Evolutionary conservation across 257 asterid species (phyloP).

Genomic region (Haberlea rhodopensis): DNA sequence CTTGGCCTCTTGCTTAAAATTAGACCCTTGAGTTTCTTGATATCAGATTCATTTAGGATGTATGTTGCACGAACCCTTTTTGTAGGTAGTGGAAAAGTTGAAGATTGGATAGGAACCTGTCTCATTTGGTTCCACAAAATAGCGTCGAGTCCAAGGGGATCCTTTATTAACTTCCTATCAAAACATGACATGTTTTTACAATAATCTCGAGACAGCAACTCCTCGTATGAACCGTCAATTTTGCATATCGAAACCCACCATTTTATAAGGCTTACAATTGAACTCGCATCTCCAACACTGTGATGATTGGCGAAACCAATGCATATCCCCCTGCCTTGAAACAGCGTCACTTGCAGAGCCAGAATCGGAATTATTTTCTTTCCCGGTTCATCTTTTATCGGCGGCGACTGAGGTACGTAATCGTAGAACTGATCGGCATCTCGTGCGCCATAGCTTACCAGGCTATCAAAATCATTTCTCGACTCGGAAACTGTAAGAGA

Average conservation of each 20-base stretch:
- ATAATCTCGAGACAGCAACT: not conserved
- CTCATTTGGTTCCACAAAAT: not conserved
- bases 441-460: conserved; percentile 32
- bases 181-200: conserved; percentile 14
- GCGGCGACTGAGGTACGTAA: conserved; percentile 39
- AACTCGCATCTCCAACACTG: conserved; percentile 38
- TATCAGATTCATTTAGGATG: not conserved
- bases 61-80: conserved; percentile 13
- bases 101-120: not conserved
- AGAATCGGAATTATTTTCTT: conserved; percentile 24
- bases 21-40: conserved; percentile 22
- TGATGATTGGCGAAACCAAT: conserved; percentile 46
- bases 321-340: conserved; percentile 38
- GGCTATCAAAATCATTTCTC: conserved; percentile 21
- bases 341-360: conserved; percentile 49
- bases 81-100: not conserved
- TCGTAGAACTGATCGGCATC: conserved; percentile 37
- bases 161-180: conserved; percentile 22
- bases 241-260: conserved; percentile 43
- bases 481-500: conserved; percentile 23
- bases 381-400: conserved; percentile 14
- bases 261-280: conserved; percentile 31
- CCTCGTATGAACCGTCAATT: conserved; percentile 17
- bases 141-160: conserved; percentile 2
- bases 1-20: not conserved